Conservation (phyloP, 176 grass and related monocot species). For the Avena insularis region DNA sequence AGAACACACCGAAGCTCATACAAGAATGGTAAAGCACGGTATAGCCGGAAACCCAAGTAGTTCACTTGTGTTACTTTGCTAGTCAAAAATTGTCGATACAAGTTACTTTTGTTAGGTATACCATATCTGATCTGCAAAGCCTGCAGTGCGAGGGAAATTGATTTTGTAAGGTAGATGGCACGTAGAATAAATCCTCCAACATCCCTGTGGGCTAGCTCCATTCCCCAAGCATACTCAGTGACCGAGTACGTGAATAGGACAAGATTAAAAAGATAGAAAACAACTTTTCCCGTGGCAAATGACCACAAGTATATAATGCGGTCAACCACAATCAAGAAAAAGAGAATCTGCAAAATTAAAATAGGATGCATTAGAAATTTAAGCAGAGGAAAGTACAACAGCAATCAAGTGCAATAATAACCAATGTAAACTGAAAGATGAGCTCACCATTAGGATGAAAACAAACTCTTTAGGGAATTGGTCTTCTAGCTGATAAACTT, state of each 20-base stretch:
- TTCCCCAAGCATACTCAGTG: conserved; percentile 94
- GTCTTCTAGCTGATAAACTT: conserved; percentile 95
- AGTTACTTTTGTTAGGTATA: conserved; percentile 91
- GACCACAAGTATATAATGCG: conserved; percentile 98
- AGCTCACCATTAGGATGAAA: conserved; percentile 90
- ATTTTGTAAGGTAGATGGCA: conserved; percentile 96
- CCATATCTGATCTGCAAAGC: conserved; percentile 95
- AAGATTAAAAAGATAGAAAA: conserved; percentile 99
- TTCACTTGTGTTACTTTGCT: conserved; percentile 98
- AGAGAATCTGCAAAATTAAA: conserved; percentile 79
- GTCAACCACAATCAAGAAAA: conserved; percentile 98
- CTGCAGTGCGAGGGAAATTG: conserved; percentile 84
- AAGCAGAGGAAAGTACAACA: conserved; percentile 35
- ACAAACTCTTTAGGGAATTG: conserved; percentile 99
- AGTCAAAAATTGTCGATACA: conserved; percentile 94
- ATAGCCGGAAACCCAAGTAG: conserved; percentile 86
- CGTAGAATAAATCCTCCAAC: conserved; percentile 81
- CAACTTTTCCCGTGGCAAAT: conserved; percentile 83
- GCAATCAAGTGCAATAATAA: conserved; percentile 29
- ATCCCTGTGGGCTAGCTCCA: conserved; percentile 80
- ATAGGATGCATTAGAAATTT: conserved; percentile 30
- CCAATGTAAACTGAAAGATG: conserved; percentile 24
- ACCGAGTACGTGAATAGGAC: conserved; percentile 94
- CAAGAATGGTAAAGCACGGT: conserved; percentile 92
- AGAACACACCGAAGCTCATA: conserved; percentile 97